Evolutionary conservation across 345 rosid species (phyloP).

Genomic region (Iberis pinnata): DNA sequence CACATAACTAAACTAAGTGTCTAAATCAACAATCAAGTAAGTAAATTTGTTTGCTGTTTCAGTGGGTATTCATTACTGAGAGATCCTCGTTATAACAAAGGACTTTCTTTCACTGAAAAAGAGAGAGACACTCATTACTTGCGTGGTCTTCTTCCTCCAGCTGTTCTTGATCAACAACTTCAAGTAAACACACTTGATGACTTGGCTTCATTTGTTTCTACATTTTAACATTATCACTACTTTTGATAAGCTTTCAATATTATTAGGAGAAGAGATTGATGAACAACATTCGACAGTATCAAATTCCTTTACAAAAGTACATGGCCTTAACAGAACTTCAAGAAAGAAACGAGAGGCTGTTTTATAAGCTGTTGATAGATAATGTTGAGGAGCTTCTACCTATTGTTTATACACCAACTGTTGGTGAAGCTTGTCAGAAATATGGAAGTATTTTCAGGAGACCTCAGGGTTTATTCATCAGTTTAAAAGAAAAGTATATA

Average conservation of each 20-base stretch:
- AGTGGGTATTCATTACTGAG: constrained; percentile 78
- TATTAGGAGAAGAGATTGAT: constrained; percentile 68
- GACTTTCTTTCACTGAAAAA: constrained; percentile 74
- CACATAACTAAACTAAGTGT: background rate
- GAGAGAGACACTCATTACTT: constrained; percentile 88
- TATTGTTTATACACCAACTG: constrained; percentile 86
- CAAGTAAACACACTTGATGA: constrained; percentile 59
- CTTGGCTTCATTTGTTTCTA: no score
- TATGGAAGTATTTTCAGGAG: constrained; percentile 89
- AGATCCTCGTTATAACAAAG: constrained; percentile 89
- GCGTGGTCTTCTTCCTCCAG: constrained; percentile 84
- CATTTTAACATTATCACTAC: no score
- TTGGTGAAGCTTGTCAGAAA: constrained; percentile 96
- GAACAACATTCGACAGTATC: constrained; percentile 56
- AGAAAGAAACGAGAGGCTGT: constrained; percentile 83
- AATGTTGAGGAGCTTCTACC: constrained; percentile 92
- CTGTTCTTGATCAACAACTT: constrained; percentile 53
- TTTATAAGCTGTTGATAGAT: constrained; percentile 81
- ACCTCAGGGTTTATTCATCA: constrained; percentile 90
- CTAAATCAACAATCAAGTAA: background rate
- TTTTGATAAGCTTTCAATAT: background rate
- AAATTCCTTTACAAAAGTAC: constrained; percentile 73
- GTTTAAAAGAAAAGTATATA: constrained; percentile 78
- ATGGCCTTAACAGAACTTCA: constrained; percentile 89
- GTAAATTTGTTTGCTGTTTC: constrained; percentile 19